Base-by-base conservation (phyloP, 2,329 filamentous ascomycete species). In the Monascus ruber region DNA sequence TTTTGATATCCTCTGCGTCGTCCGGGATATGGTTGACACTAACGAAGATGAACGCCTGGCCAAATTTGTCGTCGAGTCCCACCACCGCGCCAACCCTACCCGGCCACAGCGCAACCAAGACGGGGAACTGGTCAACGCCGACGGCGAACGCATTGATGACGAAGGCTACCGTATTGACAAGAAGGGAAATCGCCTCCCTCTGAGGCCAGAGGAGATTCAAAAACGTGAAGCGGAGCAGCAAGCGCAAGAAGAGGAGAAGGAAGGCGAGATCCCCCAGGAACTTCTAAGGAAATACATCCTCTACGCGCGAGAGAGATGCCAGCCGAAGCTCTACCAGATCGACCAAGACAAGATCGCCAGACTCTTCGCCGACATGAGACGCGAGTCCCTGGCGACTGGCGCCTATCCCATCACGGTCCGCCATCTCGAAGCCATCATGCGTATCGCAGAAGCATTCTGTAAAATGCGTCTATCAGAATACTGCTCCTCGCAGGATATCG, bases 391-490 rank as follows among this genome's bases (percentile, higher is more conserved):
- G 45, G 88, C 88, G 1, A 98, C 91, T 24, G 91, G 91, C 24
- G 91, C 89, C 24, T 98, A 96, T 62, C 91, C 91, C 4, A 98
- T 98, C 47, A 98, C 91, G 25, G 91, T 95, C 48, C 88, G 91
- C 70, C 91, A 98, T 68, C 72, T 98, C 28, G 91, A 98, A 73
- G 89, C 89, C 46, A 95, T 96, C 56, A 93, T 98, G 69, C 85
- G 91, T 56, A 94, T 94, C 56, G 81, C 81, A 41, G 91, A 98
- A 62, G 70, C 88, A 0, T 98, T 98, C 68, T 93, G 85, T 64
- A 89, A 94, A 56, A 98, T 98, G 91, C 83, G 91, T 9, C 72
- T 98, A n/a, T 91, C 85, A 0, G 91, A 98, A 50, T 96, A 94
- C 69, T 94, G 89, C 64, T 82, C 83, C 5, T 68, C 83, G 1